Evolutionary conservation across 352 stramenopile genomes (phyloP).

Genomic region (Discostella stelligera): DNA sequence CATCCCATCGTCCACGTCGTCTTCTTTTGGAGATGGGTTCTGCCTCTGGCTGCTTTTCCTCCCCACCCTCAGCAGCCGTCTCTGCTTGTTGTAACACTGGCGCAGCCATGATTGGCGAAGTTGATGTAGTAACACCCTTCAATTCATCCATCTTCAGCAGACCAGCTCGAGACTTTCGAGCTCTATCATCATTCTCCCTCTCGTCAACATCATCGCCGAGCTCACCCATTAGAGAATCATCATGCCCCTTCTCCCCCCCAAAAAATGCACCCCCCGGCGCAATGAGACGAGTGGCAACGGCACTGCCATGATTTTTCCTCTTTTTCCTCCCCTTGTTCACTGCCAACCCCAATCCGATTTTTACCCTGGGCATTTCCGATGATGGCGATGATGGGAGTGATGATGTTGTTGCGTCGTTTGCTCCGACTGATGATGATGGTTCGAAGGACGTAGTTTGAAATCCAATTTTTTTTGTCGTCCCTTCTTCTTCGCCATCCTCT

Average conservation of each 20-base stretch:
- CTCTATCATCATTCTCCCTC: constrained; percentile 9
- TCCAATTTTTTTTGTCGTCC: not conserved
- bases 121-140: not conserved
- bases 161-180: constrained; percentile 1
- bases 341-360: constrained; percentile 28
- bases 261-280: too few species aligned
- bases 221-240: too few species aligned
- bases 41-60: not conserved
- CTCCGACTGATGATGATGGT: too few species aligned
- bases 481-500: too few species aligned
- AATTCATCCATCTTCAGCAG: constrained; percentile 38
- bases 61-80: constrained; percentile 7
- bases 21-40: constrained; percentile 43
- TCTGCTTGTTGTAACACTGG: constrained; percentile 8
- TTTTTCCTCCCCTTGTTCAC: constrained; percentile 39
- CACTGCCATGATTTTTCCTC: constrained; percentile 13
- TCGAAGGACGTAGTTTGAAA: too few species aligned
- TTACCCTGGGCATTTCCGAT: constrained; percentile 15
- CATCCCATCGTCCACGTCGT: constrained; percentile 54
- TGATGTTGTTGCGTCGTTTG: too few species aligned
- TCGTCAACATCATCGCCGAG: constrained; percentile 7
- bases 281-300: not conserved
- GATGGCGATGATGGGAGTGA: too few species aligned
- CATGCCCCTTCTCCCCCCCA: too few species aligned
- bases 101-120: constrained; percentile 5